Evolutionary conservation across 163 green algal genomes (phyloP), one percentile per base, ranked within the genome.

Genomic region (Prototheca cutis): DNA sequence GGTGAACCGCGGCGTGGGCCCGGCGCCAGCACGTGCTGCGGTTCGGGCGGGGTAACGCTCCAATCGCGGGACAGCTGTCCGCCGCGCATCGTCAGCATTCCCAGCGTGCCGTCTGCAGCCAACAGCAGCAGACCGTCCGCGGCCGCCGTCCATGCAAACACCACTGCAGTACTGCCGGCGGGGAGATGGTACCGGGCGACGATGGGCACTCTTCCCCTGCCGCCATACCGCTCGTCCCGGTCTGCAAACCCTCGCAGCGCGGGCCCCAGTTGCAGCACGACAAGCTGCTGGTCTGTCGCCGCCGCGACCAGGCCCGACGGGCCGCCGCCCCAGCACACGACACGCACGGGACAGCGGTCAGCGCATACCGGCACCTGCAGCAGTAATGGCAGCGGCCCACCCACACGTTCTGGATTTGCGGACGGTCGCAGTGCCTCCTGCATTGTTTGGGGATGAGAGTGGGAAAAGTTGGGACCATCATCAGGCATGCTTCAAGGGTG

Each of bases 101-200:
- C 63, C 2, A 87, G 65, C 36, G 54, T 55, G 56, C 72, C 74
- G 2, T 42, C 59, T 2, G 55, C 45, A 54, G 79, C 71, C 24
- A 55, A 75, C 5, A 79, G 40, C 36, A 88, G 65, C 23, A 88
- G 58, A 4, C 80, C 81, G 8, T 65, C 55, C 3, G 63, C 61
- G 39, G 67, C 59, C 42, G 84, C 70, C 3, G 81, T 86, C 71
- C 76, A 88, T n/a, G n/a, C n/a, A n/a, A n/a, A n/a, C n/a, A n/a
- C n/a, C n/a, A n/a, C n/a, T n/a, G n/a, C n/a, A n/a, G n/a, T n/a
- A 40, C 72, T 66, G 48, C 76, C 21, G 0, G 31, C 58, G 30
- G 72, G 28, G 10, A 66, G 19, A 15, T 3, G 34, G 49, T 34
- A 63, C n/a, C n/a, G n/a, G n/a, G n/a, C n/a, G n/a, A n/a, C n/a